A percentile compares a stretch with the other conserved stretches of the same genome.
Evolutionary conservation across 257 asterid genomes (phyloP).

Genomic region (Catharanthus roseus): DNA sequence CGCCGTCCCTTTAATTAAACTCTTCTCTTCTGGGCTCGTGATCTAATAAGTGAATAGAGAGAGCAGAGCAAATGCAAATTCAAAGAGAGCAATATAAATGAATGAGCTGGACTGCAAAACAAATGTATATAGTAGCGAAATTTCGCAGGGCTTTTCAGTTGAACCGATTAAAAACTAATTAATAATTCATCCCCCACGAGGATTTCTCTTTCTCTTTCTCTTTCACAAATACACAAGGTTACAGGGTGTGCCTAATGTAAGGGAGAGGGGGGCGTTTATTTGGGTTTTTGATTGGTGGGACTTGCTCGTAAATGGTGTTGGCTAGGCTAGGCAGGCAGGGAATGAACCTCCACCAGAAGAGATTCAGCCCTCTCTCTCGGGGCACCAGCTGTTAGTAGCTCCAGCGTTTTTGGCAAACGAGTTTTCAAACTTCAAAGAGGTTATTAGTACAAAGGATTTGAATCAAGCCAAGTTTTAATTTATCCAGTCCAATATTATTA

Average conservation of each 20-base stretch:
- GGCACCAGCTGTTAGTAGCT: background rate
- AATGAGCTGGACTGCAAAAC: conserved; percentile 9
- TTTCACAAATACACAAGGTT: too few species aligned
- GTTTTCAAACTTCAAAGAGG: too few species aligned
- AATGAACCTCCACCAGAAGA: conserved; percentile 17
- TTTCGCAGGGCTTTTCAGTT: conserved; percentile 7
- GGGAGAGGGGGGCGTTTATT: too few species aligned
- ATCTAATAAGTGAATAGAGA: background rate
- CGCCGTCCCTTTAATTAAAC: background rate
- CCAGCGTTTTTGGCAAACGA: background rate
- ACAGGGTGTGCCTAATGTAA: too few species aligned
- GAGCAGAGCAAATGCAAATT: background rate
- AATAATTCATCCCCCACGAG: too few species aligned
- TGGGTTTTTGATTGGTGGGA: background rate
- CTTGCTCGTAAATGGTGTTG: conserved; percentile 10
- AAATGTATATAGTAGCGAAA: background rate
- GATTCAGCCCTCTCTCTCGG: background rate
- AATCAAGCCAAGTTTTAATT: too few species aligned
- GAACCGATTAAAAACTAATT: background rate
- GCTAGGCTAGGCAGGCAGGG: background rate
- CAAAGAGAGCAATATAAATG: background rate
- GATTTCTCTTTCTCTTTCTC: background rate
- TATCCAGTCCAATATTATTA: too few species aligned
- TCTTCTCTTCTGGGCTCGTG: background rate
- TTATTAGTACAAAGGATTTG: too few species aligned